A percentile compares a stretch with the other conserved stretches of the same genome.
These are phyloP conservation scores for Roridomyces roridus DNA, from an alignment of 768 basidiomycete genomes.

Conservation along the genomic window DNA sequence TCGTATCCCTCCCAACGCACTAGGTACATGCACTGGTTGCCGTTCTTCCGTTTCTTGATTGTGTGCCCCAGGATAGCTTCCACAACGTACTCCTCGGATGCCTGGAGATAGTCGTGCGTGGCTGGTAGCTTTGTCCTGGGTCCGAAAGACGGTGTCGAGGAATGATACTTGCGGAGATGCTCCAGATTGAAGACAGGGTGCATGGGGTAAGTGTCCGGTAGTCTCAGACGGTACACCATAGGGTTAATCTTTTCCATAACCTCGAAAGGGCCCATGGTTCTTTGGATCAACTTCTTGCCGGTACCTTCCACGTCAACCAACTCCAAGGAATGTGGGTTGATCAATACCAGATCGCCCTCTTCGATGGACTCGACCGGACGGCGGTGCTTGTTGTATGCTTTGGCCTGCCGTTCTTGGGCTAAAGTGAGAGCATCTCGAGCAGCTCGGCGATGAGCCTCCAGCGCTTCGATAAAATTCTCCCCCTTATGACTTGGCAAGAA, in stretches of 20 bases:
- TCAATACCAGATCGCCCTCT: slow-evolving; percentile 16
- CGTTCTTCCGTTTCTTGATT: not conserved
- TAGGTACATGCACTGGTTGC: slow-evolving; percentile 4
- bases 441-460: no score
- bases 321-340: slow-evolving; percentile 29
- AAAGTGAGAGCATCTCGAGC: no score
- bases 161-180: slow-evolving; percentile 12
- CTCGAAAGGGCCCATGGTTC: slow-evolving; percentile 19
- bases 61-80: slow-evolving; percentile 1
- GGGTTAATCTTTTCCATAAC: slow-evolving; percentile 22
- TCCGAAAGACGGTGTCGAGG: not conserved
- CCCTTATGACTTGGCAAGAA: no score
- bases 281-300: slow-evolving; percentile 13
- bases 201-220: slow-evolving; percentile 16
- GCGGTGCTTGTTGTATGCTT: slow-evolving; percentile 23
- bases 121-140: not conserved
- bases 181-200: slow-evolving; percentile 17
- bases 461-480: no score
- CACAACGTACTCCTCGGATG: not conserved
- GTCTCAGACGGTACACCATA: slow-evolving; percentile 7
- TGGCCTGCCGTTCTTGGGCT: slow-evolving; percentile 28
- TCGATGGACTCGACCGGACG: not conserved
- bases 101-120: not conserved
- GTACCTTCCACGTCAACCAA: slow-evolving; percentile 15
- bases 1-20: slow-evolving; percentile 18